Evolutionary conservation across 148 eudicot species (phyloP), one percentile per base, ranked within the genome.

Genomic region (Fagopyrum homotropicum): DNA sequence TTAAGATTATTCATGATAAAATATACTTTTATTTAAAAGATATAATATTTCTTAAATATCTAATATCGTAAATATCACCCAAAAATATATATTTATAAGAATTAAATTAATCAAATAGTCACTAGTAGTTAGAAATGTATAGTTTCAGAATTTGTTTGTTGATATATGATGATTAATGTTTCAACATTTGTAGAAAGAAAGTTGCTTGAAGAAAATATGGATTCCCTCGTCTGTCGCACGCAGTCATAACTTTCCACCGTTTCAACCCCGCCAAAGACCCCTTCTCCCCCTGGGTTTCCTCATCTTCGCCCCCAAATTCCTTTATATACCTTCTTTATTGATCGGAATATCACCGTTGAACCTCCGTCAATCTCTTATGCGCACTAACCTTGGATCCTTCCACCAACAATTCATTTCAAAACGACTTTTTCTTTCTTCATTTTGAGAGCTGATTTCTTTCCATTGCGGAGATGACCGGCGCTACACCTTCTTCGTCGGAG

Each of bases 401-500:
- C 69, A 29, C 43, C 69, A 30, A 29, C 43, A 9, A 4, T 61
- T 44, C 30, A 43, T 61, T 11, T 26, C 7, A 61, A 61, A 4
- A 0, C 1, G 11, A 14, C 44, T 30, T 35, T 35, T 30, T 12
- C 45, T 17, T 66, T 40, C 9, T 66, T 40, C 70, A 66, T 11
- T 66, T 40, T 40, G 46, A 4, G 70, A 66, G 46, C 70, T 66
- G 70, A 66, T 40, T 66, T 66, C 45, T 35, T n/a, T 66, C 70
- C 70, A 14, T 66, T 46, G 15, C 45, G 30, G 74, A 70, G 12
- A 85, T 83, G 86, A 66, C 79, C 47, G 78, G 78, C 40, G 79
- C 55, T 70, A 79, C 56, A 35, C 81, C 74, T 46, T 14, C 70
- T 78, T 63, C 81, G 60, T 79, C 77, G 76, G 84, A 83, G 35